phyloP scores from a whole-genome alignment of 148 eudicot genomes.

The Cornus kousa region DNA sequence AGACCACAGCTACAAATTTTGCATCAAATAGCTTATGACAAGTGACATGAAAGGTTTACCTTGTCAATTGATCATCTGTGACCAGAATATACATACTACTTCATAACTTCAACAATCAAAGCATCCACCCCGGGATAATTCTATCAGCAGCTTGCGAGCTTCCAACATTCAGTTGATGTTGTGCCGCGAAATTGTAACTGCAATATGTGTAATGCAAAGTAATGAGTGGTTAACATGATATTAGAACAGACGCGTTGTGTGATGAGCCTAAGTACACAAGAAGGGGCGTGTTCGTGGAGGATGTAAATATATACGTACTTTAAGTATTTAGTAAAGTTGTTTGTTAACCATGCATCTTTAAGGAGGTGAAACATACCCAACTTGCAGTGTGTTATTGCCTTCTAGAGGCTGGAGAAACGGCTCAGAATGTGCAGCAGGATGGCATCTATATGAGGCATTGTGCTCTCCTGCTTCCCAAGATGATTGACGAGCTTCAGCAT shows the following conservation, averaged over 20 bases:
- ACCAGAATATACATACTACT: background rate
- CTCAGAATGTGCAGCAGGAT: conserved; percentile 8
- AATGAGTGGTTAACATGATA: no score
- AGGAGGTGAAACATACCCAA: conserved; percentile 13
- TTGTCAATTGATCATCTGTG: no score
- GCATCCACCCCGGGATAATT: conserved; percentile 37
- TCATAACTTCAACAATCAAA: conserved; percentile 1
- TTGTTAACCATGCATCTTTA: background rate
- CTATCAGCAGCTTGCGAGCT: conserved; percentile 15
- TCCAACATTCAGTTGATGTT: conserved; percentile 11
- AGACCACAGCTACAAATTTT: background rate
- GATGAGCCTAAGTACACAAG: no score
- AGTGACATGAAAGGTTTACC: background rate
- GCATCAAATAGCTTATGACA: background rate
- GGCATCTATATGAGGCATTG: conserved; percentile 7
- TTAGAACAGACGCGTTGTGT: no score
- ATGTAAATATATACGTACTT: no score
- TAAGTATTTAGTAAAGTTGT: background rate
- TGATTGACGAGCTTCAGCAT: conserved; percentile 2
- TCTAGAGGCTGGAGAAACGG: conserved; percentile 14
- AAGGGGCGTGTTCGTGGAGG: no score
- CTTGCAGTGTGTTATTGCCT: conserved; percentile 18
- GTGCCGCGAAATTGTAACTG: conserved; percentile 15
- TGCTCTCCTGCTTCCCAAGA: conserved; percentile 17
- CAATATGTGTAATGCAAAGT: background rate